Evolutionary conservation across 495 filamentous ascomycete genomes (phyloP).

Genomic region (Penicillium dipodomyicola): DNA sequence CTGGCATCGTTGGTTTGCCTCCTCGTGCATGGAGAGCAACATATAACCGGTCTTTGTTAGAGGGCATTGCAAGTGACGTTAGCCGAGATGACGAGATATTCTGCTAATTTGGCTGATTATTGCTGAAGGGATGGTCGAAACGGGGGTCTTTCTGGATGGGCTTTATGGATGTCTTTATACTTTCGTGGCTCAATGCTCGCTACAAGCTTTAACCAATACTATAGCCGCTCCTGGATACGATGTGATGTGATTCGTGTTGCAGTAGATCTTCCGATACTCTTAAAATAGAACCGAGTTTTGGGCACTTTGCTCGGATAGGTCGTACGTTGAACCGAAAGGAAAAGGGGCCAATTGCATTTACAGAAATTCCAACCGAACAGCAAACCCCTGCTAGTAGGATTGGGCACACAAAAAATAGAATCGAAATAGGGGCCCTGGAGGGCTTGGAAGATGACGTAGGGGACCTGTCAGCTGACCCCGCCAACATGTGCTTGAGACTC

Average conservation of each 20-base stretch:
- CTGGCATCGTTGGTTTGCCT: conserved; percentile 34
- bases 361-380: not conserved
- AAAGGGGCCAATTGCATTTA: not conserved
- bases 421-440: no score
- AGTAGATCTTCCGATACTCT: not conserved
- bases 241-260: not conserved
- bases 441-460: no score
- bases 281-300: not conserved
- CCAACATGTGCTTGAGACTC: no score
- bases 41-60: conserved; percentile 39
- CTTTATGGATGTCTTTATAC: not conserved
- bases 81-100: not conserved
- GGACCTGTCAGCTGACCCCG: no score
- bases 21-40: conserved; percentile 35
- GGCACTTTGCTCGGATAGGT: not conserved
- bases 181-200: not conserved
- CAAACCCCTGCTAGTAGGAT: not conserved
- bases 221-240: not conserved
- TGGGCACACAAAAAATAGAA: not conserved
- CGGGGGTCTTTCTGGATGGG: not conserved
- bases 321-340: not conserved
- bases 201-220: not conserved
- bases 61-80: not conserved
- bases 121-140: not conserved
- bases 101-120: not conserved